phyloP scores from a whole-genome alignment of 2,329 filamentous ascomycete genomes.

The Aureobasidium sp. region DNA sequence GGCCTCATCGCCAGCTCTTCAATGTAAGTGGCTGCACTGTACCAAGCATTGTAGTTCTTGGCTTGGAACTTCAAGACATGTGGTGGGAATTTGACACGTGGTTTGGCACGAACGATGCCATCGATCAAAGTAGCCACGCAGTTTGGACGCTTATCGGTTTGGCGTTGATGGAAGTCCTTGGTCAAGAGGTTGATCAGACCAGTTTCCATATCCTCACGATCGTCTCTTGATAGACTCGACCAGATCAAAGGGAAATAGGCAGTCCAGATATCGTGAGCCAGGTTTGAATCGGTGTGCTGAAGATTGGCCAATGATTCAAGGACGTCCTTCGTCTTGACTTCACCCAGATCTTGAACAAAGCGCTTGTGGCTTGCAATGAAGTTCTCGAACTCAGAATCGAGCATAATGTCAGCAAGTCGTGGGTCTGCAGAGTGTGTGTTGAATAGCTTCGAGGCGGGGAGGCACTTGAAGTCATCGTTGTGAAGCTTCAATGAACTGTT shows the following conservation, averaged over 20 bases:
- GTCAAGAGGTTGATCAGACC: conserved; percentile 85
- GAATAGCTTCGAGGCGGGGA: conserved; percentile 66
- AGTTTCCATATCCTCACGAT: conserved; percentile 81
- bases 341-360: conserved; percentile 77
- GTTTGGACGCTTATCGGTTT: conserved; percentile 91
- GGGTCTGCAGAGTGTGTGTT: conserved; percentile 64
- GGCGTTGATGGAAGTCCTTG: conserved; percentile 89
- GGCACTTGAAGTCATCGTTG: conserved; percentile 71
- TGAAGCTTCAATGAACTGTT: conserved; percentile 71
- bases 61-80: conserved; percentile 95
- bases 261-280: conserved; percentile 86
- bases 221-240: conserved; percentile 79
- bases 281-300: conserved; percentile 75
- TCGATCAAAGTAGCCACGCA: conserved; percentile 89
- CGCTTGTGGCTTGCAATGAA: conserved; percentile 70
- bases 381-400: conserved; percentile 73
- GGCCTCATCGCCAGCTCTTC: conserved; percentile 83
- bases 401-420: conserved; percentile 55
- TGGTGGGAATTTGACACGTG: conserved; percentile 84
- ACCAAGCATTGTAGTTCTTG: conserved; percentile 94
- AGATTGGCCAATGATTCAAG: conserved; percentile 86
- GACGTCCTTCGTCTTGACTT: conserved; percentile 80
- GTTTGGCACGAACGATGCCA: conserved; percentile 74
- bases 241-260: conserved; percentile 87
- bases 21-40: conserved; percentile 82